Evolutionary conservation across 331 rosid genomes (phyloP), one percentile per base, ranked within the genome.

Genomic region (Quercus phellos): DNA sequence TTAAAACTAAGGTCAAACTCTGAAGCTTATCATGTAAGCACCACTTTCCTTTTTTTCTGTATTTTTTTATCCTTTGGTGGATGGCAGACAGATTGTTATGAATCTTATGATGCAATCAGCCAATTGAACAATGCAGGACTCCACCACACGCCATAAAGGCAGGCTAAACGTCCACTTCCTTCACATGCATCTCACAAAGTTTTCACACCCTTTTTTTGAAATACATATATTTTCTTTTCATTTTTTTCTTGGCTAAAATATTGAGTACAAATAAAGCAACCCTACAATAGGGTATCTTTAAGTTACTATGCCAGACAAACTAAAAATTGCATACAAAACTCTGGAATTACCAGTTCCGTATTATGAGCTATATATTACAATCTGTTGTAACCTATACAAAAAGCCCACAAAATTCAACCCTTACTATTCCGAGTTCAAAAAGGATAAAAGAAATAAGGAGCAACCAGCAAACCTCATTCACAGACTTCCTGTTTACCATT

Each of bases 351-450:
- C 80, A 70, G 83, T 89, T 82, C 85, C 78, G 88, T 88, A 84
- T 84, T 84, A 81, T 79, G 86, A 80, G 89, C 85, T 86, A 84
- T 86, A 87, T 87, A 85, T 88, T 87, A 92, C 96, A 90, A 83
- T 83, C 87, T 87, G 81, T 83, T 42, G 79, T 75, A 84, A 80
- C 82, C 96, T 94, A 88, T 94, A 88, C 97, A 94, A 90, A 82
- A 86, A 79, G 60, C 80, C 92, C 85, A 54, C 92, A 80, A 88
- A 85, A 80, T 83, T 86, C 74, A 85, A 60, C 42, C 88, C 80
- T 71, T 77, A 79, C 51, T 83, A 84, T 70, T 84, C 83, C 88
- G 87, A 82, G 86, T 86, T 83, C 81, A 82, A 75, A 82, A 80
- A 76, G 87, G 84, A 78, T 55, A 76, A 83, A 84, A 77, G 81